A percentile compares a stretch with the other conserved stretches of the same genome.
Evolutionary conservation across 2,329 filamentous ascomycete species (phyloP).

Genomic region (Pseudocercospora crystallina): DNA sequence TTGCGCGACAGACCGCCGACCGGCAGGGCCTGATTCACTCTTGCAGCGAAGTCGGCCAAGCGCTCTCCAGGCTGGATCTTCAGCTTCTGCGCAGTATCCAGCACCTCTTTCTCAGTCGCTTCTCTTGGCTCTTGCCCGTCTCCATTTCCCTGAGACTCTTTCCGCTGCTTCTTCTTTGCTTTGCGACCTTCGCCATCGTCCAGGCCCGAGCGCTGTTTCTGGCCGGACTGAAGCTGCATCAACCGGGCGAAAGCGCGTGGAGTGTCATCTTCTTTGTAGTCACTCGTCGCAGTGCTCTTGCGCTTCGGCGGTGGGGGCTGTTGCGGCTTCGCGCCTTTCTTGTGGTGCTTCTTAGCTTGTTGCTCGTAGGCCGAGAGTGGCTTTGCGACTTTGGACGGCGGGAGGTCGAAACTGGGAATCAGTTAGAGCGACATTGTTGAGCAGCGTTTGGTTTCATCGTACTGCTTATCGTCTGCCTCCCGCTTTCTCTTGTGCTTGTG

Average conservation of each 20-base stretch:
- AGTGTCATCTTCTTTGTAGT: conserved; percentile 70
- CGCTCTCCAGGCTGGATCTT: conserved; percentile 82
- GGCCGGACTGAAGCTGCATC: conserved; percentile 67
- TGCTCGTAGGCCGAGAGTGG: conserved; percentile 57
- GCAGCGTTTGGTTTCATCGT: not conserved
- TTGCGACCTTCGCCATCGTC: conserved; percentile 63
- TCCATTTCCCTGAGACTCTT: conserved; percentile 1
- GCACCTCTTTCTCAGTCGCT: conserved; percentile 10
- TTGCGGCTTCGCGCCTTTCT: conserved; percentile 9
- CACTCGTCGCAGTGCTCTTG: conserved; percentile 37
- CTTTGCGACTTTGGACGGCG: conserved; percentile 60
- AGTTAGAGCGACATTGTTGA: conserved; percentile 41
- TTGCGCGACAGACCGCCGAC: conserved; percentile 64
- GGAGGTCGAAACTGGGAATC: conserved; percentile 55
- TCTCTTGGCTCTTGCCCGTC: too few species aligned
- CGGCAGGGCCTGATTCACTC: conserved; percentile 82
- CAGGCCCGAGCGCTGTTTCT: conserved; percentile 61
- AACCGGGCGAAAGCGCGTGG: conserved; percentile 84
- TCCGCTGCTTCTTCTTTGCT: conserved; percentile 51
- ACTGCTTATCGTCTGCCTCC: conserved; percentile 40
- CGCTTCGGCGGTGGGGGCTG: conserved; percentile 18
- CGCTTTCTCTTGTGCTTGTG: conserved; percentile 36
- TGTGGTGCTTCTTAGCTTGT: conserved; percentile 28
- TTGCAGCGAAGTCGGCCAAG: conserved; percentile 74
- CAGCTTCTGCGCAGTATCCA: conserved; percentile 44